A percentile compares a stretch with the other conserved stretches of the same genome.
Evolutionary conservation across 1,139 yeast genomes (phyloP).

Genomic region (Taphrina pruni): DNA sequence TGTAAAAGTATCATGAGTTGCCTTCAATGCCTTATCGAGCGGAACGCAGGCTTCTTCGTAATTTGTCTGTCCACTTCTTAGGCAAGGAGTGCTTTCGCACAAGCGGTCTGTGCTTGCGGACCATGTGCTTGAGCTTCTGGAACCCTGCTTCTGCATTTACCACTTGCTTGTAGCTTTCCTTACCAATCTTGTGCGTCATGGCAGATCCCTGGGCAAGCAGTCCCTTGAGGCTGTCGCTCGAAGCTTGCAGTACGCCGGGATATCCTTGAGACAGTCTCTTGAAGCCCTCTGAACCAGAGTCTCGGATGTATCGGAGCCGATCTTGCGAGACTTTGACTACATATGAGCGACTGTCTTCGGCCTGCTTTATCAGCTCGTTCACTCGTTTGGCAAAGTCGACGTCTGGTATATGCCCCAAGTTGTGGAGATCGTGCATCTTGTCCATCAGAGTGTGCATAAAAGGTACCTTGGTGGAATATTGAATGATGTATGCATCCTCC

Average conservation of each 20-base stretch:
- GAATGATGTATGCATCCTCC: constrained; percentile 11
- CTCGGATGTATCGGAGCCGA: constrained; percentile 8
- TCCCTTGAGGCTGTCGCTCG: constrained; percentile 3
- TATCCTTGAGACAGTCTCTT: constrained; percentile 2
- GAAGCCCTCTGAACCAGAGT: background rate
- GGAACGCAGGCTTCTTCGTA: background rate
- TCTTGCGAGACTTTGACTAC: constrained; percentile 2
- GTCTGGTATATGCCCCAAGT: constrained; percentile 16
- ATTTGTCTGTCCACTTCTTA: background rate
- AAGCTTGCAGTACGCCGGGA: constrained; percentile 1
- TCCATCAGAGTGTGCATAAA: constrained; percentile 9
- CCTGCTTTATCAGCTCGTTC: constrained; percentile 9
- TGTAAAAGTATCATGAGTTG: background rate
- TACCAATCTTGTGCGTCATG: background rate
- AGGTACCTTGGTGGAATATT: constrained; percentile 11
- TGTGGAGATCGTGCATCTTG: constrained; percentile 11
- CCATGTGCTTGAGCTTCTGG: constrained; percentile 16
- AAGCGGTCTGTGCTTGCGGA: constrained; percentile 1
- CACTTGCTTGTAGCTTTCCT: constrained; percentile 7
- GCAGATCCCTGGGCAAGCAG: background rate
- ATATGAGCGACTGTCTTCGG: constrained; percentile 15
- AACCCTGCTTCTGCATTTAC: background rate
- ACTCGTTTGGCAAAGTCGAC: constrained; percentile 7
- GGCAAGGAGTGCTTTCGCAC: background rate
- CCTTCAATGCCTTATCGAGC: background rate